Conservation (phyloP, 306 rosid genomes). For the Dryas octopetala region DNA sequence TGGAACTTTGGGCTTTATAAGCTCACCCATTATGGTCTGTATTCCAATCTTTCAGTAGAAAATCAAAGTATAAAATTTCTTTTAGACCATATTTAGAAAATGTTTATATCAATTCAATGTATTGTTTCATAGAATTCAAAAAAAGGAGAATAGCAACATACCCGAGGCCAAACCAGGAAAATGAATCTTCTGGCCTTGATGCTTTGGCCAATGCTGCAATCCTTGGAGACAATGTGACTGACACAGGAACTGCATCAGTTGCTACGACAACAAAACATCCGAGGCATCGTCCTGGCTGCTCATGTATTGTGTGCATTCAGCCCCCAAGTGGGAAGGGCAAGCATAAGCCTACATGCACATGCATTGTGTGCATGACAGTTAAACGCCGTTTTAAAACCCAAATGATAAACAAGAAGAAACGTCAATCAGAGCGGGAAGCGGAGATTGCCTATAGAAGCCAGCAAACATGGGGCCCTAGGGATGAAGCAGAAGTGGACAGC, state of each 20-base stretch:
- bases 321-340: constrained; percentile 99
- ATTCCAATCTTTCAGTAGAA: neutral
- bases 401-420: constrained; percentile 94
- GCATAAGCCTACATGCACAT: constrained; percentile 96
- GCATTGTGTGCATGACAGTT: constrained; percentile 92
- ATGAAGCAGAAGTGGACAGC: constrained; percentile 78
- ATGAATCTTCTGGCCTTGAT: constrained; percentile 81
- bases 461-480: constrained; percentile 54
- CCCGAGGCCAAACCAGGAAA: constrained; percentile 54
- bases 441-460: constrained; percentile 86
- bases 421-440: constrained; percentile 97
- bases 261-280: constrained; percentile 96
- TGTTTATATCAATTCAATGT: neutral
- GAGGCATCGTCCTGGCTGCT: constrained; percentile 98
- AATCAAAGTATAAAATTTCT: constrained; percentile 1
- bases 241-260: constrained; percentile 57
- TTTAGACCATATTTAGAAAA: neutral
- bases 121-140: constrained; percentile 62
- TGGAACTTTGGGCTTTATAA: neutral
- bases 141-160: constrained; percentile 51
- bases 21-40: neutral
- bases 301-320: constrained; percentile 99
- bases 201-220: constrained; percentile 91
- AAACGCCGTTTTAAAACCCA: constrained; percentile 94
- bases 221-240: constrained; percentile 69